Evolutionary conservation across 495 filamentous ascomycete genomes (phyloP).

Genomic region (Peziza echinospora): DNA sequence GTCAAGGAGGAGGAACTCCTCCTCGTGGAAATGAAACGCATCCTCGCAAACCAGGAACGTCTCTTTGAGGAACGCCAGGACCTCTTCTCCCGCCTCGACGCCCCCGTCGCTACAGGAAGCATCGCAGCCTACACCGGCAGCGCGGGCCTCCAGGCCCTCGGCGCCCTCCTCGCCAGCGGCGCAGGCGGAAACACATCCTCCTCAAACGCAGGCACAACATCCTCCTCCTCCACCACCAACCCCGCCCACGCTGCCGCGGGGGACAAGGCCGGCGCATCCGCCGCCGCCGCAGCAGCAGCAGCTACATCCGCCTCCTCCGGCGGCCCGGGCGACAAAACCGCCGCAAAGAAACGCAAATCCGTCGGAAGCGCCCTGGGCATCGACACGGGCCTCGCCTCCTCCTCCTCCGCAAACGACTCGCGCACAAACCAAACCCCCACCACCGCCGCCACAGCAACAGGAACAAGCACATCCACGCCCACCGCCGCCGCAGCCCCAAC

Average conservation of each 20-base stretch:
- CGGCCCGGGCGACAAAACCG: neutral
- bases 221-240: constrained; percentile 31
- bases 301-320: neutral
- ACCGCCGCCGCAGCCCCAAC: neutral
- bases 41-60: constrained; percentile 56
- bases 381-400: constrained; percentile 1
- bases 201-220: constrained; percentile 7
- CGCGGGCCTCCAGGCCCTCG: constrained; percentile 51
- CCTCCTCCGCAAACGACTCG: neutral
- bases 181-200: constrained; percentile 77
- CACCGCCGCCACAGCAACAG: constrained; percentile 32
- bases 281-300: constrained; percentile 33
- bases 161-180: constrained; percentile 48
- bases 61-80: constrained; percentile 74
- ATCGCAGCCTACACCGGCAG: constrained; percentile 53
- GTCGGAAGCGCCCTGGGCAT: constrained; percentile 33
- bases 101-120: constrained; percentile 42
- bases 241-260: constrained; percentile 29
- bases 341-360: too few relatives aligned
- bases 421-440: constrained; percentile 10
- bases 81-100: constrained; percentile 70
- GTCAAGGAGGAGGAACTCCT: constrained; percentile 77
- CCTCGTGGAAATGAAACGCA: constrained; percentile 71
- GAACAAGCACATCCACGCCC: constrained; percentile 10
- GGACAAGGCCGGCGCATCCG: neutral